Evolutionary conservation across 2,329 filamentous ascomycete genomes (phyloP).

Genomic region (Diaporthe nobilis): DNA sequence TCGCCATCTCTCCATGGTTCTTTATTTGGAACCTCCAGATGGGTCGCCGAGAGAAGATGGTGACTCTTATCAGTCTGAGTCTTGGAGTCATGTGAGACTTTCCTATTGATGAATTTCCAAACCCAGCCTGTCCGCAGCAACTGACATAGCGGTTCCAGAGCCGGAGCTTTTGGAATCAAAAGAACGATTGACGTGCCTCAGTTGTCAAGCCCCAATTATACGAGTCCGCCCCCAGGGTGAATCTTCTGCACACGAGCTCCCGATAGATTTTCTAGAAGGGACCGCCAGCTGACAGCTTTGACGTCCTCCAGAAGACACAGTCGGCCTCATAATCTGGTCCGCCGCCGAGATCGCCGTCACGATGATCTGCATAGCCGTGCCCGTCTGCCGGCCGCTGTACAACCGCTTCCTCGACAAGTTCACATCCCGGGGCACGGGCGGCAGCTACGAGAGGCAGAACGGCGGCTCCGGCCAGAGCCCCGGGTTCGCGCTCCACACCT

Average conservation of each 20-base stretch:
- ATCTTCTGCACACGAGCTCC: too few relatives aligned
- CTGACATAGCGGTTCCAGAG: conserved; percentile 24
- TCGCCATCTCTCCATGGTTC: conserved; percentile 55
- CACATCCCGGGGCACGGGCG: not conserved
- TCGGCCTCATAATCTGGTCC: conserved; percentile 53
- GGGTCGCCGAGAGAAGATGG: conserved; percentile 56
- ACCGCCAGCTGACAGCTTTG: not conserved
- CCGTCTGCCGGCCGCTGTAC: conserved; percentile 53
- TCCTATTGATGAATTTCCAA: accelerated
- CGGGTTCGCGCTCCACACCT: not conserved
- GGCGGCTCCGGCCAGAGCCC: not conserved
- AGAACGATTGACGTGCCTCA: conserved; percentile 49
- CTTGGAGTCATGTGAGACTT: conserved; percentile 55
- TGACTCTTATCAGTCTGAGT: conserved; percentile 55
- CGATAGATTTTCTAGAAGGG: too few relatives aligned
- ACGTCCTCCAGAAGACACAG: conserved; percentile 42
- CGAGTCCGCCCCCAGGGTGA: conserved; percentile 41
- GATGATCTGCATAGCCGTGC: conserved; percentile 54
- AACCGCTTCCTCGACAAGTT: conserved; percentile 30
- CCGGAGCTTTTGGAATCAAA: conserved; percentile 49
- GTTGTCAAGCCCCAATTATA: conserved; percentile 49
- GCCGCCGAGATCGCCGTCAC: conserved; percentile 52
- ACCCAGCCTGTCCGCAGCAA: not conserved
- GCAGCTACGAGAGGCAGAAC: not conserved
- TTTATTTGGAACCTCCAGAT: conserved; percentile 58